phyloP scores from a whole-genome alignment of 495 filamentous ascomycete genomes.

The Penicillium odoratum region DNA sequence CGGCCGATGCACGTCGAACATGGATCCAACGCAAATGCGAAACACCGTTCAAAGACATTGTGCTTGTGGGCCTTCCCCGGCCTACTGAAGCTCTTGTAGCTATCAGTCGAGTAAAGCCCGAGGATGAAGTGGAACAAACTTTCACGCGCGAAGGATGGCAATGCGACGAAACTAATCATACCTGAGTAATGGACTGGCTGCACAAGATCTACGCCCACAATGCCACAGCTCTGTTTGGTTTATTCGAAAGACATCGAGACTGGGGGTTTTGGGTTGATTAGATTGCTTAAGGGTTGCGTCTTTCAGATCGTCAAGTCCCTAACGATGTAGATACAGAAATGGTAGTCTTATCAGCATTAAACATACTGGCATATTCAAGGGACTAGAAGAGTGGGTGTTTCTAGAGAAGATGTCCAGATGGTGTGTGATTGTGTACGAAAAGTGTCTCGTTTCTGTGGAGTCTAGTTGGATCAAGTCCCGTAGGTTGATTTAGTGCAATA shows the following conservation, averaged over 20 bases:
- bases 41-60: conserved; percentile 40
- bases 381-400: conserved; percentile 42
- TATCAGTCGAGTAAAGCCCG: conserved; percentile 35
- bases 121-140: conserved; percentile 39
- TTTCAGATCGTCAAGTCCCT: conserved; percentile 48
- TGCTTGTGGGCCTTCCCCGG: conserved; percentile 43
- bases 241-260: conserved; percentile 27
- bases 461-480: conserved; percentile 12
- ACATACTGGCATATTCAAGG: conserved; percentile 55
- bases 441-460: conserved; percentile 17
- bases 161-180: conserved; percentile 38
- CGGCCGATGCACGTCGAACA: conserved; percentile 28
- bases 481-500: conserved; percentile 8
- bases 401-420: conserved; percentile 42
- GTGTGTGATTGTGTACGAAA: conserved; percentile 25
- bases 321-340: conserved; percentile 49
- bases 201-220: conserved; percentile 26
- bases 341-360: conserved; percentile 47
- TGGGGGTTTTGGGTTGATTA: conserved; percentile 19
- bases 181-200: conserved; percentile 37
- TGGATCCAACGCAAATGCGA: conserved; percentile 45
- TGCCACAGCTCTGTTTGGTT: conserved; percentile 20
- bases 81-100: conserved; percentile 38
- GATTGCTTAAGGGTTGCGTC: conserved; percentile 54
- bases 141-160: conserved; percentile 31